A percentile compares a stretch with the other conserved stretches of the same genome.
phyloP scores from a whole-genome alignment of 2,329 filamentous ascomycete genomes.

The Penicillium frequentans region DNA sequence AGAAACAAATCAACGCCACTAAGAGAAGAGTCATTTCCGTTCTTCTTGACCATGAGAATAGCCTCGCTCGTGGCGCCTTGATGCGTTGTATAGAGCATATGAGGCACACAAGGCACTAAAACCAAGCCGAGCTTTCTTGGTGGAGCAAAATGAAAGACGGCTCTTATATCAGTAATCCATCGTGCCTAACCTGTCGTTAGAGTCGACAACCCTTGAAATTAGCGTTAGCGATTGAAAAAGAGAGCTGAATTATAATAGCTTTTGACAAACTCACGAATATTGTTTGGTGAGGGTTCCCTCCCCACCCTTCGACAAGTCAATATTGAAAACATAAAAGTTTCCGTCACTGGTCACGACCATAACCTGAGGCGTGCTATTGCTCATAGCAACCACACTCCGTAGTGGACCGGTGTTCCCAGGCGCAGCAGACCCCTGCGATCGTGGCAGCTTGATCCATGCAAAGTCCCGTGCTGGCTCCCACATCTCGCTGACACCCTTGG shows the following conservation, averaged over 20 bases:
- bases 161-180: conserved; percentile 34
- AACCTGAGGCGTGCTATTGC: conserved; percentile 87
- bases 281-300: conserved; percentile 90
- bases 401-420: conserved; percentile 56
- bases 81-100: not conserved
- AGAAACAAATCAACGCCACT: not conserved
- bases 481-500: conserved; percentile 92
- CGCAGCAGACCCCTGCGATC: conserved; percentile 49
- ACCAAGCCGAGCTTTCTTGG: not conserved
- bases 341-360: conserved; percentile 98
- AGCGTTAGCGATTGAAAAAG: conserved; percentile 15
- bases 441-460: conserved; percentile 88
- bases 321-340: conserved; percentile 90
- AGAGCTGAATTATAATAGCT: not conserved
- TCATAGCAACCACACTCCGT: conserved; percentile 95
- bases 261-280: conserved; percentile 73
- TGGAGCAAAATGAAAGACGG: not conserved
- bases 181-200: conserved; percentile 43
- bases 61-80: not conserved
- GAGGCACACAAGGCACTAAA: not conserved
- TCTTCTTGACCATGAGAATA: not conserved
- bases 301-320: conserved; percentile 91
- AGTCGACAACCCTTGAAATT: conserved; percentile 40
- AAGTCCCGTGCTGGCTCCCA: conserved; percentile 96
- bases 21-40: not conserved